phyloP scores from a whole-genome alignment of 2,329 filamentous ascomycete species.

The Paracamarosporium sp. region DNA sequence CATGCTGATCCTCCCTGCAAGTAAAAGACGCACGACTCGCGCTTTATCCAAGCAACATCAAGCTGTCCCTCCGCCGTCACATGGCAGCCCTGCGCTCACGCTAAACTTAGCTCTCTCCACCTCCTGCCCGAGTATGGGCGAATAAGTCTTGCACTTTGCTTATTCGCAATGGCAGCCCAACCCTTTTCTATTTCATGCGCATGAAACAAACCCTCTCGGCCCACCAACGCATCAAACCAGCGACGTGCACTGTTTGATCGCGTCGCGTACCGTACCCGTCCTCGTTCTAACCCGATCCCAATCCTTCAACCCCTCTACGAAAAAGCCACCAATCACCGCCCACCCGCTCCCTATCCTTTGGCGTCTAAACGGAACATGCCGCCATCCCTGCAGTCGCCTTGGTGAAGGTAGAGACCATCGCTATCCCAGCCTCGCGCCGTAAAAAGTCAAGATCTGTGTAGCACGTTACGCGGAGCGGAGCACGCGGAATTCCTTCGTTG shows the following conservation, averaged over 20 bases:
- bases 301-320: background rate
- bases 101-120: constrained; percentile 1
- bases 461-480: constrained; percentile 4
- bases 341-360: constrained; percentile 2
- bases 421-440: background rate
- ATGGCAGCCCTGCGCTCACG: background rate
- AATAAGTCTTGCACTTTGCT: background rate
- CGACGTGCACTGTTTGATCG: background rate
- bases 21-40: background rate
- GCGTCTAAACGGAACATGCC: constrained; percentile 1
- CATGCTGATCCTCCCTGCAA: background rate
- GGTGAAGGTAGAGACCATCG: background rate
- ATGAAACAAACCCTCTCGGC: background rate
- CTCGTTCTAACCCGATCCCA: background rate
- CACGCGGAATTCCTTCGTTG: background rate
- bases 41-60: background rate
- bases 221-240: background rate
- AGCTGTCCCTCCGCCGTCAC: background rate
- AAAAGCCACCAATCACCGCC: background rate
- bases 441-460: constrained; percentile 8
- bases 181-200: background rate
- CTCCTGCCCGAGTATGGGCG: background rate
- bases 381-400: background rate
- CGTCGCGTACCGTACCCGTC: background rate
- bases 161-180: background rate